phyloP scores from a whole-genome alignment of 352 stramenopile genomes.

The Globisporangium spiculum region DNA sequence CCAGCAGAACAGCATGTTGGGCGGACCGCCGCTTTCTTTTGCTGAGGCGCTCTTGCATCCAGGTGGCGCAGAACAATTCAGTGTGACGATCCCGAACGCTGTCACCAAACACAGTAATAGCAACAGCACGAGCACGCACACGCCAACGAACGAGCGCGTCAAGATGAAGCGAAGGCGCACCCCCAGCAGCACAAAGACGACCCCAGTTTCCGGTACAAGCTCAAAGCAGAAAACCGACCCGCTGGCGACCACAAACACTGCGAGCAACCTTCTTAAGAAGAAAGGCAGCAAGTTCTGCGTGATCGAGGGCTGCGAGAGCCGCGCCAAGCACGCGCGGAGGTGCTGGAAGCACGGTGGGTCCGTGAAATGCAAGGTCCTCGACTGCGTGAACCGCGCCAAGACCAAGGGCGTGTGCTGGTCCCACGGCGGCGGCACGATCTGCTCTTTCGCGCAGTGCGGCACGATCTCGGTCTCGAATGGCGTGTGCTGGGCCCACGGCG shows the following conservation, averaged over 20 bases:
- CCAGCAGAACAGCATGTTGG: not conserved
- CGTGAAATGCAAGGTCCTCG: slow-evolving; percentile 53
- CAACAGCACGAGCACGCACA: not conserved
- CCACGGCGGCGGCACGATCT: slow-evolving; percentile 53
- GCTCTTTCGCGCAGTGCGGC: slow-evolving; percentile 36
- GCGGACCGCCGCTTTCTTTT: not conserved
- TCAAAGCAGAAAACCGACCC: not conserved
- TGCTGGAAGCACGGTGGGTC: slow-evolving; percentile 64
- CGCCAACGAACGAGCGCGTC: slow-evolving; percentile 8
- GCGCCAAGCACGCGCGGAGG: slow-evolving; percentile 46
- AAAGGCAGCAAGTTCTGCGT: slow-evolving; percentile 61
- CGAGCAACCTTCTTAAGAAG: slow-evolving; percentile 15
- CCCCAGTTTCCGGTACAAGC: not conserved
- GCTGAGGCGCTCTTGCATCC: not conserved
- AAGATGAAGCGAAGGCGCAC: slow-evolving; percentile 12
- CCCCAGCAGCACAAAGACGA: not conserved
- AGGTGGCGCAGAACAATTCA: not conserved
- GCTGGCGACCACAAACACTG: not conserved
- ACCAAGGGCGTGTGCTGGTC: slow-evolving; percentile 64
- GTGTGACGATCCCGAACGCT: slow-evolving; percentile 23
- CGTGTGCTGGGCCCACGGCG: slow-evolving; percentile 43
- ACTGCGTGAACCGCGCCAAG: slow-evolving; percentile 56
- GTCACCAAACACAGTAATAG: not conserved
- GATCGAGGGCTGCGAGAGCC: slow-evolving; percentile 45
- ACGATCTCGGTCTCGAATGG: slow-evolving; percentile 59